Evolutionary conservation across 2,329 filamentous ascomycete genomes (phyloP), one percentile per base, ranked within the genome.

Genomic region (Thielaviopsis musarum): DNA sequence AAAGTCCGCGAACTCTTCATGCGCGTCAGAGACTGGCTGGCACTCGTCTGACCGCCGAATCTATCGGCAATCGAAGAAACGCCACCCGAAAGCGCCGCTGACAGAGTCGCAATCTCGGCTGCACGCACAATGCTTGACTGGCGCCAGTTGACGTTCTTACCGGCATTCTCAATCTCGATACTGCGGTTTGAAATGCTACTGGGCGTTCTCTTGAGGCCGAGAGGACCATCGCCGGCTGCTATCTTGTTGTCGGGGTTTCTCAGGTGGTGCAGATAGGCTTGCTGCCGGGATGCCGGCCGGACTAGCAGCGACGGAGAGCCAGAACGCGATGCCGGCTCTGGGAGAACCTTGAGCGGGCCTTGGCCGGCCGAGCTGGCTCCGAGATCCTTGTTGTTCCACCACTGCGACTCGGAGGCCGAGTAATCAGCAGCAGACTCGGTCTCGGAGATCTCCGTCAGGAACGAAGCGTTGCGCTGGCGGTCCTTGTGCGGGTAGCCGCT

Each of bases 51-150:
- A 30, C 62, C 67, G 21, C 67, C 69, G 62, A 70, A 69, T 60
- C 68, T 70, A 58, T 71, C 67, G 30, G 69, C 67, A 52, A 72
- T 65, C 34, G 69, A 64, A n/a, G 70, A 65, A 19, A 70, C 69
- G 22, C 68, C 69, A 17, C 69, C 70, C 2, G 55, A 52, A 48
- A 65, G 59, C 12, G 65, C 67, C 58, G 64, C 66, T 57, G 62
- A 67, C 60, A 62, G 67, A 62, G 63, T 64, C 59, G 63, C 67
- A 62, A 57, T 64, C 56, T 62, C 56, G 22, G 30, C 21, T 7
- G 58, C 61, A 30, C 60, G 57, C 22, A n/a, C 15, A 15, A 59
- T 26, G 12, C 49, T 59, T 13, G 60, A 62, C 41, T 57, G 49
- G 2, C 60, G 54, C 57, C 55, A 57, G 19, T 24, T 59, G 12